These are phyloP conservation scores for Tylopilus felleus DNA, from an alignment of 768 basidiomycete species.

Conservation along the genomic window DNA sequence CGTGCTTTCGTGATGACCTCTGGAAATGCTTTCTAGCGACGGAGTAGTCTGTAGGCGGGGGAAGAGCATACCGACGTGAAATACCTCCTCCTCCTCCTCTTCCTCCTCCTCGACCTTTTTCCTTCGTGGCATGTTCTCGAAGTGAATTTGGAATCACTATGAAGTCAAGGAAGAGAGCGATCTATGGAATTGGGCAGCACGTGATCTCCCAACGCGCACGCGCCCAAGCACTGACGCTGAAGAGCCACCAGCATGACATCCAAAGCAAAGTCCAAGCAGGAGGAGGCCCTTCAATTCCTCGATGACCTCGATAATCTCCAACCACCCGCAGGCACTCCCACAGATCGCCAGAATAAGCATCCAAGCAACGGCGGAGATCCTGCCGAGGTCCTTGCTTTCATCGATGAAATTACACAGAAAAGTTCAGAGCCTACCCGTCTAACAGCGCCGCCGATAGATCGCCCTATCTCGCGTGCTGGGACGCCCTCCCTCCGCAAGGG, in stretches of 20 bases:
- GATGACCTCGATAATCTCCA: conserved; percentile 89
- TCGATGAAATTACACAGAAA: conserved; percentile 94
- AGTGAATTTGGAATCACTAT: not conserved
- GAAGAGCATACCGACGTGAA: conserved; percentile 44
- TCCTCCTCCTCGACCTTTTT: conserved; percentile 26
- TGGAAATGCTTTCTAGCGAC: conserved; percentile 20
- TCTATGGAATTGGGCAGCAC: conserved; percentile 2
- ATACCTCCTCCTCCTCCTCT: conserved; percentile 37
- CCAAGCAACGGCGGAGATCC: conserved; percentile 57
- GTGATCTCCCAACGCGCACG: conserved; percentile 12
- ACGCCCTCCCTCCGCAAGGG: conserved; percentile 73
- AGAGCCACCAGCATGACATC: conserved; percentile 30
- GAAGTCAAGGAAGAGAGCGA: not conserved
- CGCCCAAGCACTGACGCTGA: conserved; percentile 1
- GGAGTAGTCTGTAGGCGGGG: not conserved
- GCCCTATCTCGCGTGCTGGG: conserved; percentile 59
- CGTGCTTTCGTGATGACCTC: conserved; percentile 63
- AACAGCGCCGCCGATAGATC: conserved; percentile 50
- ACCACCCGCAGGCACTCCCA: conserved; percentile 32
- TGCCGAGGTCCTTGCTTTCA: conserved; percentile 85
- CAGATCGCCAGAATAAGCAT: conserved; percentile 23
- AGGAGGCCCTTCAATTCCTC: conserved; percentile 89
- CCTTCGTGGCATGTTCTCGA: conserved; percentile 21
- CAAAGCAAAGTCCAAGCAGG: conserved; percentile 71
- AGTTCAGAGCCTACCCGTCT: conserved; percentile 72